phyloP scores from a whole-genome alignment of 768 basidiomycete species.

The Daedaleopsis sinensis region DNA sequence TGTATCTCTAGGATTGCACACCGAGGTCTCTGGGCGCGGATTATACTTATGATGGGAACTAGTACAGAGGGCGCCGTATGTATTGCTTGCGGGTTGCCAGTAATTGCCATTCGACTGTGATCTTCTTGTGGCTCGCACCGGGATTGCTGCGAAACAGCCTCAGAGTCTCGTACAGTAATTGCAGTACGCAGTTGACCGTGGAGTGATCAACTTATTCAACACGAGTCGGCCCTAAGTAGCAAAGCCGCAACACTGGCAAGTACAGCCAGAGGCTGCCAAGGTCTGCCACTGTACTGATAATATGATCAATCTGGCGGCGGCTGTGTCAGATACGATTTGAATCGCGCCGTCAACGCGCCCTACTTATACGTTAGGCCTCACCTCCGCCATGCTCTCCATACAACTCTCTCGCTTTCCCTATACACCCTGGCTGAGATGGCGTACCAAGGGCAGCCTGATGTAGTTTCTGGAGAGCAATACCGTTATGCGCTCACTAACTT shows the following conservation, averaged over 20 bases:
- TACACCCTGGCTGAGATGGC: constrained; percentile 3
- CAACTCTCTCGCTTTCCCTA: background rate
- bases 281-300: background rate
- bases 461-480: constrained; percentile 65
- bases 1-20: background rate
- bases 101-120: background rate
- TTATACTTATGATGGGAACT: background rate
- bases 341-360: background rate
- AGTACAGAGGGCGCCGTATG: background rate
- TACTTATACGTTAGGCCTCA: background rate
- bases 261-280: background rate
- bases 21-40: background rate
- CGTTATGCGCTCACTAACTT: constrained; percentile 86
- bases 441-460: constrained; percentile 23
- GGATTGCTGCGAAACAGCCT: no score
- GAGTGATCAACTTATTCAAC: background rate
- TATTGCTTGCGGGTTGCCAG: background rate
- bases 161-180: no score
- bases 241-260: no score
- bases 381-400: background rate
- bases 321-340: background rate
- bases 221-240: background rate
- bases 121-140: no score
- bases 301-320: no score
- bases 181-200: no score